Percentiles rank a stretch among this genome's conserved stretches.
phyloP scores from a whole-genome alignment of 2,329 filamentous ascomycete species.

The Rhytidhysteron rufulum region DNA sequence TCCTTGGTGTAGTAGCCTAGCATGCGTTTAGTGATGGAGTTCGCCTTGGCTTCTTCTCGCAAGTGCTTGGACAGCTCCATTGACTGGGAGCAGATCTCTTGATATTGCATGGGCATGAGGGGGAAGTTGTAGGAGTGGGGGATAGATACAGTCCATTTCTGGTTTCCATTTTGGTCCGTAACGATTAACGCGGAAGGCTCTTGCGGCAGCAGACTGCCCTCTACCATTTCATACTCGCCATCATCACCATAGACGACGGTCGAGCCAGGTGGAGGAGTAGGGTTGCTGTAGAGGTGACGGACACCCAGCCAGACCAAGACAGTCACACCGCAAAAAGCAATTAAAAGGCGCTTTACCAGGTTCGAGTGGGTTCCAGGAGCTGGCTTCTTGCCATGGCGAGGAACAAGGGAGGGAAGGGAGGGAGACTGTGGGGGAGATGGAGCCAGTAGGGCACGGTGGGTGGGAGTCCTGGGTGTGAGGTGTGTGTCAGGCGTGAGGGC shows the following conservation, averaged over 20 bases:
- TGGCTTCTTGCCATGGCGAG: constrained; percentile 60
- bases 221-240: constrained; percentile 63
- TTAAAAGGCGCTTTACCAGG: constrained; percentile 53
- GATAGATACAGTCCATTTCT: constrained; percentile 79
- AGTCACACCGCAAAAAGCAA: constrained; percentile 49
- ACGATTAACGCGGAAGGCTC: constrained; percentile 71
- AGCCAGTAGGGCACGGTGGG: constrained; percentile 57
- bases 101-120: constrained; percentile 61
- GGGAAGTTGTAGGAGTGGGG: constrained; percentile 66
- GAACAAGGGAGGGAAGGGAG: constrained; percentile 64
- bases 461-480: constrained; percentile 31
- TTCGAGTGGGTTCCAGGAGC: constrained; percentile 52
- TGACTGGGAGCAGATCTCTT: constrained; percentile 65
- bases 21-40: constrained; percentile 28
- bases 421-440: constrained; percentile 69
- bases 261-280: constrained; percentile 12
- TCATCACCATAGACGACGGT: constrained; percentile 12
- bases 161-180: constrained; percentile 59
- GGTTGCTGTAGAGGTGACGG: constrained; percentile 24
- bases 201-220: constrained; percentile 62
- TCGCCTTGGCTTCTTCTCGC: constrained; percentile 28
- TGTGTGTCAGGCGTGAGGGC: constrained; percentile 31
- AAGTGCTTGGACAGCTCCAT: constrained; percentile 58
- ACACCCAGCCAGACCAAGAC: constrained; percentile 52
- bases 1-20: constrained; percentile 60